A percentile compares a stretch with the other conserved stretches of the same genome.
Conservation (phyloP, 257 asterid genomes). For the Rubia yunnanensis region DNA sequence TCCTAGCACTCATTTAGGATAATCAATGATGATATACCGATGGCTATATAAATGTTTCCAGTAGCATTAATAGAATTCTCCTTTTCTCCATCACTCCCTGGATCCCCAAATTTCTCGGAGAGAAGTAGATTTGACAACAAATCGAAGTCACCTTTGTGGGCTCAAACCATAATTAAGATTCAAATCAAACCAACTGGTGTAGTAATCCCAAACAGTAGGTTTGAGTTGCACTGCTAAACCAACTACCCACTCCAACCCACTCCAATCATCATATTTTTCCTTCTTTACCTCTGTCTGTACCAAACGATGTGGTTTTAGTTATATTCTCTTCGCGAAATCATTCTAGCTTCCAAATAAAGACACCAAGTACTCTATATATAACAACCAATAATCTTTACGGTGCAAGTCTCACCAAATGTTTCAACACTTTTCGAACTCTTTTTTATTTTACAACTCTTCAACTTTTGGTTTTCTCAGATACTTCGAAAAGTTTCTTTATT, state of each 20-base stretch:
- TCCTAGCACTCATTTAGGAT: no score
- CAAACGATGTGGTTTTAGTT: constrained; percentile 10
- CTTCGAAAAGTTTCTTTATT: not conserved
- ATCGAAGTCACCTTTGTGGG: not conserved
- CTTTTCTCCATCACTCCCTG: no score
- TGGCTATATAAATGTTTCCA: no score
- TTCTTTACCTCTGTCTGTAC: constrained; percentile 7
- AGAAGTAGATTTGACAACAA: not conserved
- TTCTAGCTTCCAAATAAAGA: constrained; percentile 25
- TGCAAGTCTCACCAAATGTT: not conserved
- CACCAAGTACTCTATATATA: constrained; percentile 8
- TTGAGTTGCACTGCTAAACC: not conserved
- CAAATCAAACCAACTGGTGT: not conserved
- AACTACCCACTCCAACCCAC: not conserved
- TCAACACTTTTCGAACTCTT: not conserved
- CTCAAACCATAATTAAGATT: not conserved
- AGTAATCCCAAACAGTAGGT: not conserved
- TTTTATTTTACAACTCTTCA: not conserved
- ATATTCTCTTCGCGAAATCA: constrained; percentile 18
- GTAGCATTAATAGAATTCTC: no score
- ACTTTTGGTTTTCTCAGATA: not conserved
- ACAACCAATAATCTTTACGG: not conserved
- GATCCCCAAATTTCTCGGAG: no score
- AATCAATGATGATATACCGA: no score
- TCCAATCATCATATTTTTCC: not conserved